A percentile compares a stretch with the other conserved stretches of the same genome.
Evolutionary conservation across 2,329 filamentous ascomycete genomes (phyloP).

Genomic region (Penicillium sp.): DNA sequence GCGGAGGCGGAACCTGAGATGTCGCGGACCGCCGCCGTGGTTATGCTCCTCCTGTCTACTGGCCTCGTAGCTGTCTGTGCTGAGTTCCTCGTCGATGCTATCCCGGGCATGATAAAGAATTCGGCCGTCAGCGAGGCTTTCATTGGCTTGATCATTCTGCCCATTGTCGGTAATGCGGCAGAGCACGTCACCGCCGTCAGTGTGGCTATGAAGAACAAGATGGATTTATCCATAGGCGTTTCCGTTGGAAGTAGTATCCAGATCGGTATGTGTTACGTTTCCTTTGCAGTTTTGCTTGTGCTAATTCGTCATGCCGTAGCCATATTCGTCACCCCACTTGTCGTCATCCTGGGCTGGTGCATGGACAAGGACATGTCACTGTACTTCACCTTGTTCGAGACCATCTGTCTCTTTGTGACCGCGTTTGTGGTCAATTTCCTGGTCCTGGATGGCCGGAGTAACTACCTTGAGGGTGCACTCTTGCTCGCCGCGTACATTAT

Average conservation of each 20-base stretch:
- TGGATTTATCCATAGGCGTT: constrained; percentile 80
- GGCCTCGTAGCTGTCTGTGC: constrained; percentile 62
- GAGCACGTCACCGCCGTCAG: constrained; percentile 81
- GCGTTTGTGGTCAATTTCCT: constrained; percentile 85
- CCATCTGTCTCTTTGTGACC: constrained; percentile 75
- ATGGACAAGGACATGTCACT: constrained; percentile 70
- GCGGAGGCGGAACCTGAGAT: constrained; percentile 39
- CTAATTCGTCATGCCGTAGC: constrained; percentile 42
- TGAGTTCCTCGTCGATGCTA: constrained; percentile 75
- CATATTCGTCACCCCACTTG: constrained; percentile 73
- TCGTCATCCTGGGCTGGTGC: constrained; percentile 75
- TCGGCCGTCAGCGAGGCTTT: constrained; percentile 70
- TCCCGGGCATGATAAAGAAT: constrained; percentile 64
- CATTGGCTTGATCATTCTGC: constrained; percentile 76
- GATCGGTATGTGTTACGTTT: constrained; percentile 50
- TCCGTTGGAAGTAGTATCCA: constrained; percentile 80
- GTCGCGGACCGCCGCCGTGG: constrained; percentile 59
- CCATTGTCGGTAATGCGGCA: constrained; percentile 81
- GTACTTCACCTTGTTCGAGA: constrained; percentile 64
- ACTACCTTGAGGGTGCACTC: constrained; percentile 77
- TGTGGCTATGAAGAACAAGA: constrained; percentile 80
- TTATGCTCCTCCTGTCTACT: constrained; percentile 57
- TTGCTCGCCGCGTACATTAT: constrained; percentile 78
- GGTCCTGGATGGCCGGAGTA: constrained; percentile 78
- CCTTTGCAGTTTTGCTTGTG: background rate